Conservation (phyloP, 2,329 filamentous ascomycete genomes). For the Fusarium albidum region DNA sequence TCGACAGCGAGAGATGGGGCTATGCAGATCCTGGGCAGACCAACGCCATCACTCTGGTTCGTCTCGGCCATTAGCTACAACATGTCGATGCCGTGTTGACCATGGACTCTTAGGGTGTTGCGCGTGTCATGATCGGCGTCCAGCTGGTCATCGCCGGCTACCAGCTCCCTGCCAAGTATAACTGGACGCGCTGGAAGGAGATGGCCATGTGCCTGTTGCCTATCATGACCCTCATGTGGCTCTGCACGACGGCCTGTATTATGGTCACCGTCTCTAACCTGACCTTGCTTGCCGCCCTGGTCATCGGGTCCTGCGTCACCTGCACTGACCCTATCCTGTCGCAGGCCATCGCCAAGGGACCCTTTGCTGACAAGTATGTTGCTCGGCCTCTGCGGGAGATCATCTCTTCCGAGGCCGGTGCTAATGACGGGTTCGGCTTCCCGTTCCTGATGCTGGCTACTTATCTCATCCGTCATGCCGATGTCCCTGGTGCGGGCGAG, state of each 20-base stretch:
- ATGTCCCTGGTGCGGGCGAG: neutral
- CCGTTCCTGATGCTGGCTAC: constrained; percentile 67
- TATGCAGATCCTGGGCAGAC: constrained; percentile 40
- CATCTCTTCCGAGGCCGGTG: constrained; percentile 68
- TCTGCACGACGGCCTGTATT: constrained; percentile 64
- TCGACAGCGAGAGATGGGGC: constrained; percentile 51
- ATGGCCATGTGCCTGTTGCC: constrained; percentile 64
- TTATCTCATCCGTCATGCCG: constrained; percentile 63
- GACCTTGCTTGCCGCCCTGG: constrained; percentile 60
- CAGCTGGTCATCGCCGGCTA: constrained; percentile 71
- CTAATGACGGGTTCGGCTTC: constrained; percentile 70
- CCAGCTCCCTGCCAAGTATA: constrained; percentile 66
- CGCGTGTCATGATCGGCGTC: constrained; percentile 68
- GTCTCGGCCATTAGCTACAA: constrained; percentile 18
- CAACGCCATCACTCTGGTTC: constrained; percentile 50
- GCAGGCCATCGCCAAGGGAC: constrained; percentile 68
- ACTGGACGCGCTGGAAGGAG: constrained; percentile 57
- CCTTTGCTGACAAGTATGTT: constrained; percentile 68
- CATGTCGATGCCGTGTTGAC: no score
- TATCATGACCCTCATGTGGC: constrained; percentile 70
- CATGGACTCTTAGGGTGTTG: constrained; percentile 54
- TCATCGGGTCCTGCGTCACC: constrained; percentile 68
- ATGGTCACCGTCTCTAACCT: constrained; percentile 63
- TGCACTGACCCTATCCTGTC: constrained; percentile 70
- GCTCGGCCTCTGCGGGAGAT: constrained; percentile 65